Conservation (phyloP, 2,329 filamentous ascomycete genomes). For the Mollisia scopiformis region DNA sequence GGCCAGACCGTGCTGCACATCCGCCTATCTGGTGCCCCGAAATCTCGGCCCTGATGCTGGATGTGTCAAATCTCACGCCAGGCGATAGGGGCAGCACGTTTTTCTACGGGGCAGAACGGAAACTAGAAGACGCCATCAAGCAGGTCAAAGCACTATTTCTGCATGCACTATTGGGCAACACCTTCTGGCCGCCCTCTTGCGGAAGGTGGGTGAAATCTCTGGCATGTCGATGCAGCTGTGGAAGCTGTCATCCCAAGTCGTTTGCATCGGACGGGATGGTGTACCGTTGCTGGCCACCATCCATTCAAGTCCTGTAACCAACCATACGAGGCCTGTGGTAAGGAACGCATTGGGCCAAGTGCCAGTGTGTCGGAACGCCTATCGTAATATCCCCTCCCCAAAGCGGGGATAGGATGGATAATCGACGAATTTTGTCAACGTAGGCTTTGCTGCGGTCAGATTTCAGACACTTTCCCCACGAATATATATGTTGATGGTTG, state of each 20-base stretch:
- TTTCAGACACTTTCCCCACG: background rate
- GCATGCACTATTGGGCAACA: background rate
- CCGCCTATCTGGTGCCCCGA: slow-evolving; percentile 9
- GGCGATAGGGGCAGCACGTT: slow-evolving; percentile 11
- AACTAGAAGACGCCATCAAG: slow-evolving; percentile 4
- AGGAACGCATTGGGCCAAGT: background rate
- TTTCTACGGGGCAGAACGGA: background rate
- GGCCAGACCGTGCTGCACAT: background rate
- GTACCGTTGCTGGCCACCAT: background rate
- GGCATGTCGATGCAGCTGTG: background rate
- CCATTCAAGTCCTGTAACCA: background rate
- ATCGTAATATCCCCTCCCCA: background rate
- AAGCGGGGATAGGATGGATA: background rate
- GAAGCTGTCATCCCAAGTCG: background rate
- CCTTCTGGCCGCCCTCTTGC: background rate
- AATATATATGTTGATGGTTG: background rate
- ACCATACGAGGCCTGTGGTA: background rate
- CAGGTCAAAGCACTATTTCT: background rate
- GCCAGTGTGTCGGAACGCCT: background rate
- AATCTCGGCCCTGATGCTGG: slow-evolving; percentile 13
- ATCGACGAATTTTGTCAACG: background rate
- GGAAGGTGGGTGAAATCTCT: background rate
- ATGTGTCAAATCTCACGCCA: slow-evolving; percentile 14
- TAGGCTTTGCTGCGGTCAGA: background rate
- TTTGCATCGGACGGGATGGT: background rate